Base-by-base conservation (phyloP, 768 basidiomycete species). In the Pleurotus eryngii region DNA sequence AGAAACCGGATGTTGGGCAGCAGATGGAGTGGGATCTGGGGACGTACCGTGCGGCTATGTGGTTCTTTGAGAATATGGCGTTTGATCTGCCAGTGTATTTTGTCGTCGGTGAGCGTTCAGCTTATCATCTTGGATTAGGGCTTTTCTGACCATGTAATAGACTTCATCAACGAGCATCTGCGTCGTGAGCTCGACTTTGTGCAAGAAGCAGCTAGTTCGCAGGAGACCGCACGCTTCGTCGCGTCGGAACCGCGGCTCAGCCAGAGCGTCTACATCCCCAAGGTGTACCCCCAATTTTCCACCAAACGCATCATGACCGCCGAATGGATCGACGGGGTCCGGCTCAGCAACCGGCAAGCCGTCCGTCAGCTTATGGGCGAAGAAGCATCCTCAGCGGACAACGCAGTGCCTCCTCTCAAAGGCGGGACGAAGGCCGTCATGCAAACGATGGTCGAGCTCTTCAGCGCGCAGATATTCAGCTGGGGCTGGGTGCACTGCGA, bases 401-500 rank as follows among this genome's bases (percentile, higher is more conserved):
- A 61, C 18, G 22, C 59, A n/a, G 56, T 61, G n/a, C 63, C 64
- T 15, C 60, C 67, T 12, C 72, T 89, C 8, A 80, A 79, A 61
- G 87, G 89, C 9, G 89, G 89, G 22, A 72, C 83, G 37, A 70
- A 75, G 51, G 72, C 79, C 30, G 77, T 91, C 56, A 93, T 97
- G 92, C 84, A 90, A 59, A 85, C 86, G 18, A 92, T 93, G 81
- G 85, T 94, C 38, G 87, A 92, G 59, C 76, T 93, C 2, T 95
- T 95, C 75, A 87, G 87, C 27, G 91, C 89, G 2, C 92, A 85
- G 76, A 95, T 95, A 71, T 98, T 97, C 69, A 81, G 81, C 58
- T 97, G 90, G 90, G 93, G 94, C 9, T 94, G 86, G 80, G 87
- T 94, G 3, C 87, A 92, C 69, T 92, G 92, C 65, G 84, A 86